Evolutionary conservation across 305 asterid genomes (phyloP).

Genomic region (Vinca major): DNA sequence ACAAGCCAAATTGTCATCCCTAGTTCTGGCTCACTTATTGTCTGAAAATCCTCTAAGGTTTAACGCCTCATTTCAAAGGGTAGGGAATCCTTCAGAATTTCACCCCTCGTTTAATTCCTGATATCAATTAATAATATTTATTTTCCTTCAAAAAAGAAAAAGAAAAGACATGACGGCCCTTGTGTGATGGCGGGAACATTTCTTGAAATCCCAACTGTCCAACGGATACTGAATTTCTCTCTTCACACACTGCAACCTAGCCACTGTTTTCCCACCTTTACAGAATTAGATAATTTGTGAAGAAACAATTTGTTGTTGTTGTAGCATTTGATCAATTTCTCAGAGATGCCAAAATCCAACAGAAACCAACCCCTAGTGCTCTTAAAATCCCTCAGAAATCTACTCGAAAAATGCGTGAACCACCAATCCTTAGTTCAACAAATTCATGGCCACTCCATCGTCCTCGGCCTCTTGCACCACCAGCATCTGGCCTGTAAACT

Average conservation of each 20-base stretch:
- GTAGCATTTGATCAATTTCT: neutral
- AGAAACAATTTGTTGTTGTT: neutral
- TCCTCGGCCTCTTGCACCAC: conserved; percentile 29
- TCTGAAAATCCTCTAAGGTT: too few relatives aligned
- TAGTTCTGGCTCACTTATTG: too few relatives aligned
- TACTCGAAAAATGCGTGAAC: conserved; percentile 31
- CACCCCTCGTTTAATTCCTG: too few relatives aligned
- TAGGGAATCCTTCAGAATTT: too few relatives aligned
- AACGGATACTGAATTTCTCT: neutral
- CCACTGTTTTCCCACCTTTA: neutral
- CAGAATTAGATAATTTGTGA: neutral
- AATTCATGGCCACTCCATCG: conserved; percentile 38
- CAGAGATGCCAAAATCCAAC: conserved; percentile 11
- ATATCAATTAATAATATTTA: too few relatives aligned
- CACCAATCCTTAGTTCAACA: conserved; percentile 31
- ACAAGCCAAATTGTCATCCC: too few relatives aligned
- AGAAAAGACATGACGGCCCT: too few relatives aligned
- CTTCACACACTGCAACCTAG: neutral
- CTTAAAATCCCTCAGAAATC: conserved; percentile 19
- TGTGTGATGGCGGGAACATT: neutral
- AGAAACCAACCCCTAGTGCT: neutral
- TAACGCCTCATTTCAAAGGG: too few relatives aligned
- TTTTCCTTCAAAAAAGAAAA: too few relatives aligned
- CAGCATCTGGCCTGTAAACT: conserved; percentile 40
- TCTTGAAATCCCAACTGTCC: neutral